phyloP scores from a whole-genome alignment of 306 rosid species.

The Aeschynomene evenia region DNA sequence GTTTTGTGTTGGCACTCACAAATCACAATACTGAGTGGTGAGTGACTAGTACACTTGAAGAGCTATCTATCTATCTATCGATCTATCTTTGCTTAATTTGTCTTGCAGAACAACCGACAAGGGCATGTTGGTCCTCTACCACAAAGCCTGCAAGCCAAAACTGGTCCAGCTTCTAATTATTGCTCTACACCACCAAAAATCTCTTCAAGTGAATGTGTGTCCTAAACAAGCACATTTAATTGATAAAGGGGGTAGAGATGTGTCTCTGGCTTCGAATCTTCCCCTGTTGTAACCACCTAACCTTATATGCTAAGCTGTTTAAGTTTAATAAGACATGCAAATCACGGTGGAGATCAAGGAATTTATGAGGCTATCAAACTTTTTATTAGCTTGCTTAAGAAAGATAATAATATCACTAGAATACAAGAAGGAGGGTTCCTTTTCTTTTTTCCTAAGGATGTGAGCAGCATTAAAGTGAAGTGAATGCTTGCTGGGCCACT shows the following conservation, averaged over 20 bases:
- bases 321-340: background rate
- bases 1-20: conserved; percentile 32
- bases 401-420: background rate
- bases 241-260: background rate
- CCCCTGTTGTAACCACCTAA: conserved; percentile 38
- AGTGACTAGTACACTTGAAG: background rate
- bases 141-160: conserved; percentile 50
- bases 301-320: background rate
- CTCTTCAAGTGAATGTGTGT: conserved; percentile 35
- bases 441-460: conserved; percentile 12
- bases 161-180: conserved; percentile 72
- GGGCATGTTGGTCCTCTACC: conserved; percentile 72
- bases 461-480: conserved; percentile 36
- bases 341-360: conserved; percentile 3
- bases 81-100: too few relatives aligned
- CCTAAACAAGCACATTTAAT: conserved; percentile 11
- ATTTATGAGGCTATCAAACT: conserved; percentile 8
- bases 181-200: conserved; percentile 37
- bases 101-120: conserved; percentile 75
- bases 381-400: background rate
- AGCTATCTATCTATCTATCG: too few relatives aligned
- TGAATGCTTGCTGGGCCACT: conserved; percentile 63
- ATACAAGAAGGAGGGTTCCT: conserved; percentile 11
- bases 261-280: conserved; percentile 38
- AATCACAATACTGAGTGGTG: conserved; percentile 39